Conservation (phyloP, 192 early-diverging fungal species). For the Geranomyces variabilis region DNA sequence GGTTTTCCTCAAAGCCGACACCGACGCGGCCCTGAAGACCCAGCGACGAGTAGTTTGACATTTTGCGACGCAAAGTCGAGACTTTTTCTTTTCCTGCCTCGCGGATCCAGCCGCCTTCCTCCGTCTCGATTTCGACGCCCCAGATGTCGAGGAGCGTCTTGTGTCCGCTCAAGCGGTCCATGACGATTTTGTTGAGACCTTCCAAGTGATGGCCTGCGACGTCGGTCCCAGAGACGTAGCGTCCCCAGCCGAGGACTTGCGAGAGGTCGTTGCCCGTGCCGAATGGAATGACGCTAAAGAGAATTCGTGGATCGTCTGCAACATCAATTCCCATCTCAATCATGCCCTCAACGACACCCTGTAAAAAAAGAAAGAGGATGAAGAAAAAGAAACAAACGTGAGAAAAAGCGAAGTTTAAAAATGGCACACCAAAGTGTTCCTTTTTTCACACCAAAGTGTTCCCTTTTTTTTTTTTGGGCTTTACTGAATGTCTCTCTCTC, state of each 20-base stretch:
- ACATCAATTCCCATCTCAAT: constrained; percentile 64
- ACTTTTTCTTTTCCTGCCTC: constrained; percentile 63
- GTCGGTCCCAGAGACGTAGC: constrained; percentile 61
- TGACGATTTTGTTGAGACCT: constrained; percentile 59
- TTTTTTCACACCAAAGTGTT: too few species aligned
- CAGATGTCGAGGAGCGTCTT: constrained; percentile 71
- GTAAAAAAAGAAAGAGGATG: too few species aligned
- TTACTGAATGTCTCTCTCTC: too few species aligned
- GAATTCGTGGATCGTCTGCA: constrained; percentile 38
- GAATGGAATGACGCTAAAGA: constrained; percentile 67
- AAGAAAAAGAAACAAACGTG: too few species aligned
- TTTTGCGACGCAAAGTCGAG: constrained; percentile 55
- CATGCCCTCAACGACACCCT: constrained; percentile 63
- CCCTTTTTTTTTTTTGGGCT: too few species aligned
- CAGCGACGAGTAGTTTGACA: constrained; percentile 75
- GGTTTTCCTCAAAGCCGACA: constrained; percentile 68
- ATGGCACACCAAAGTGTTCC: too few species aligned
- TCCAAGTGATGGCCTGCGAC: constrained; percentile 62
- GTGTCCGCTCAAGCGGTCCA: constrained; percentile 63
- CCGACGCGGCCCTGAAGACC: constrained; percentile 77
- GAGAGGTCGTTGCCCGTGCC: constrained; percentile 77
- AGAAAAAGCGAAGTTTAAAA: too few species aligned
- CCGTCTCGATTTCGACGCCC: constrained; percentile 62
- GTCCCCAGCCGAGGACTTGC: constrained; percentile 79
- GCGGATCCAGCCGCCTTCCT: constrained; percentile 64